phyloP scores from a whole-genome alignment of 352 stramenopile genomes.

The Globisporangium uncinulatum region DNA sequence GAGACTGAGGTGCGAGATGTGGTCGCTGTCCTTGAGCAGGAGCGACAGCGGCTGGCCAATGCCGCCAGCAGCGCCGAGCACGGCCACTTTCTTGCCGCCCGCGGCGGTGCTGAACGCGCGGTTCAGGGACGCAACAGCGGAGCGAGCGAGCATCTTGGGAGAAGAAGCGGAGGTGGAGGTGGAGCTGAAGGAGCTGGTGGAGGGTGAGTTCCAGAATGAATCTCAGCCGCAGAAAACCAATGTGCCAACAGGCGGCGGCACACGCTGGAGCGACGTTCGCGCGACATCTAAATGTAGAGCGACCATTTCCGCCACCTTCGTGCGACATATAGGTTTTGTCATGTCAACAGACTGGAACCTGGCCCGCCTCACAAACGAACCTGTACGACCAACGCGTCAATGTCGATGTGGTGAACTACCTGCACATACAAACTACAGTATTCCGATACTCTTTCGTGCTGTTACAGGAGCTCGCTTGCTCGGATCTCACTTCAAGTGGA shows the following conservation, averaged over 20 bases:
- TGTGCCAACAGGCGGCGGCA: background rate
- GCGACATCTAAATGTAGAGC: background rate
- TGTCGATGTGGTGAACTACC: too few relatives aligned
- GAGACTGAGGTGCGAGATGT: constrained; percentile 95
- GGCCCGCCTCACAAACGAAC: too few relatives aligned
- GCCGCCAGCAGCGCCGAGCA: constrained; percentile 93
- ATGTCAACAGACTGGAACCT: background rate
- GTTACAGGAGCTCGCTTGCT: too few relatives aligned
- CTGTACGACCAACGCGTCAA: too few relatives aligned
- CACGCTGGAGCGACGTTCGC: constrained; percentile 6
- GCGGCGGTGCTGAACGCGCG: constrained; percentile 52
- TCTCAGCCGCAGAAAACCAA: background rate
- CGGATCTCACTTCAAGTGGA: too few relatives aligned
- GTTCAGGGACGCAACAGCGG: constrained; percentile 17
- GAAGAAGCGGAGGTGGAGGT: background rate
- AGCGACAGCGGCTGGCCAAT: constrained; percentile 99
- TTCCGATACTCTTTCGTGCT: too few relatives aligned
- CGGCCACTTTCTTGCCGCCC: constrained; percentile 74
- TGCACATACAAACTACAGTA: too few relatives aligned
- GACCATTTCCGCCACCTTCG: background rate
- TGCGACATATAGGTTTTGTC: background rate
- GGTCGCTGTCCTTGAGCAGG: constrained; percentile 95
- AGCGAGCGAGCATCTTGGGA: constrained; percentile 17
- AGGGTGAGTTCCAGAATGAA: constrained; percentile 14
- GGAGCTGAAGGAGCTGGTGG: constrained; percentile 5